Percentiles rank a stretch among this genome's conserved stretches.
These are phyloP conservation scores for Trichomonas gallinae DNA, from an alignment of 208 protist genomes.

Conservation along the genomic window DNA sequence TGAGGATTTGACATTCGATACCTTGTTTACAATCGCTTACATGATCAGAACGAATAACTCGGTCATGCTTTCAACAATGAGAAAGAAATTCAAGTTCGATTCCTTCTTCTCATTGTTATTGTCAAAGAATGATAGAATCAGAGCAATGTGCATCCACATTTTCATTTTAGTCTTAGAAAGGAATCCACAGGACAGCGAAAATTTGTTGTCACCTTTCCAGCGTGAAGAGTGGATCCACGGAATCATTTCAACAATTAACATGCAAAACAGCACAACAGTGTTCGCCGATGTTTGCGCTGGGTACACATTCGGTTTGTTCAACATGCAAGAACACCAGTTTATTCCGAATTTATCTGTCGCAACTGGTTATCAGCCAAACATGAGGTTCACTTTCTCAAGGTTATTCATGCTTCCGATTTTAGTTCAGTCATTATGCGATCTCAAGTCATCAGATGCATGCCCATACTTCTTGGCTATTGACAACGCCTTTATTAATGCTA, in stretches of 20 bases:
- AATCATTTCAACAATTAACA: not conserved
- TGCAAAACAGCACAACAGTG: not conserved
- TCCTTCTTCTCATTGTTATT: not conserved
- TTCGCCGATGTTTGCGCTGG: not conserved
- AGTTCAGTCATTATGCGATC: not conserved
- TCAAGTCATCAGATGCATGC: not conserved
- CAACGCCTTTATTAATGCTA: not conserved
- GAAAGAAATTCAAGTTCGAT: not conserved
- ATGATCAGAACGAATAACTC: not conserved
- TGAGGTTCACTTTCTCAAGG: not conserved
- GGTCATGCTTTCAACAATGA: not conserved
- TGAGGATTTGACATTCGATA: not conserved
- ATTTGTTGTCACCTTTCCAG: not conserved
- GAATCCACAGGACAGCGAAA: not conserved
- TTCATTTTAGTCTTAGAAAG: not conserved
- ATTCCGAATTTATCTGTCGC: not conserved
- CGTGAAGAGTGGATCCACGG: not conserved
- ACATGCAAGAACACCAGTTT: not conserved
- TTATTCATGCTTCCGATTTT: not conserved
- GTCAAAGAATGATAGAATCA: not conserved
- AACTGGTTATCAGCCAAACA: not conserved
- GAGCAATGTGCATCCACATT: not conserved
- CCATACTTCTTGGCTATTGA: not conserved
- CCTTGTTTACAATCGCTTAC: not conserved
- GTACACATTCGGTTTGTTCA: not conserved